Evolutionary conservation across 208 protist genomes (phyloP), one percentile per base, ranked within the genome.

Genomic region (Wallacemonas collosoma): DNA sequence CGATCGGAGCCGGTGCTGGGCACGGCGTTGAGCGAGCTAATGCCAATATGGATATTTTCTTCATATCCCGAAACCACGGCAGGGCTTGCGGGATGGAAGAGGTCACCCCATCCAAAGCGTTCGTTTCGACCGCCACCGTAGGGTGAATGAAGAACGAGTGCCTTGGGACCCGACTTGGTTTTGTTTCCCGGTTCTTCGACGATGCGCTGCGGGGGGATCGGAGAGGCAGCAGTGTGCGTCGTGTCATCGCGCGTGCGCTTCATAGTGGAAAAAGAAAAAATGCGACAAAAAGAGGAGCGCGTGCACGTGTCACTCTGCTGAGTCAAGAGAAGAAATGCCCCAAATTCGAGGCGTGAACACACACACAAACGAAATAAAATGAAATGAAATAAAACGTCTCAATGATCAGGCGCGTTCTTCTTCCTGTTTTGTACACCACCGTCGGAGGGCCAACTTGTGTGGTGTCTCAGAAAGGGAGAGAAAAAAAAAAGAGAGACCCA

Each of bases 11-110:
- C 81, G 11, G 77, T 86, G 1, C 75, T 44, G 9, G 71, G 84
- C 1, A 94, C 86, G 4, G 68, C 80, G 44, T 89, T 92, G 4
- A 92, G 73, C 14, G 87, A 94, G 71, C 87, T 94, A 56, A 92
- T 73, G 41, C 86, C 89, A 68, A 94, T 91, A 79, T 89, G 89
- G 64, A 92, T 81, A 15, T 72, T 66, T 1, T 85, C 67, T 36
- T 61, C 71, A 69, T 83, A 77, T 4, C 51, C 71, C 2, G 81
- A 44, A 5, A 94, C 47, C 35, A 61, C 26, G 35, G 87, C 85
- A 36, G 67, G 65, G 14, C 65, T 39, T 26, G 79, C 68, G 5
- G 71, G 68, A 50, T 68, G 58, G 65, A 93, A 93, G 50, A 85
- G 84, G 57, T 69, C 79, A 0, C 88, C 88, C 84, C 88, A 93